Evolutionary conservation across 1,139 yeast genomes (phyloP).

Genomic region (Yamadazyma atlantica): DNA sequence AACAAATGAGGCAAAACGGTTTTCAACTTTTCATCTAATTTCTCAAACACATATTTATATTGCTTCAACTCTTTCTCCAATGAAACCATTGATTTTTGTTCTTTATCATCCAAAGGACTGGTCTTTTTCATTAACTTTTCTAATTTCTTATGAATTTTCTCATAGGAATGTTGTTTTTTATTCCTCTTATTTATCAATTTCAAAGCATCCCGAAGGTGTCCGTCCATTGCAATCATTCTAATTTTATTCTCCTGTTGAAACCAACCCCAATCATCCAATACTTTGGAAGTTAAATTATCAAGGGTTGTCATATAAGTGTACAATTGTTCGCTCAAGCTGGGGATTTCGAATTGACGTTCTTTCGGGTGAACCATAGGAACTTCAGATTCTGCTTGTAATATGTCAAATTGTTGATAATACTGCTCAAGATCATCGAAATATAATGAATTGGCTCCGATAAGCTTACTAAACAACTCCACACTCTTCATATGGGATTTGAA

Average conservation of each 20-base stretch:
- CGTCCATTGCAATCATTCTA: conserved; percentile 40
- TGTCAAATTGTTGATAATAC: conserved; percentile 37
- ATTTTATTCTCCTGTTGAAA: conserved; percentile 29
- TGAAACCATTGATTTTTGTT: conserved; percentile 29
- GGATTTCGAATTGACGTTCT: conserved; percentile 29
- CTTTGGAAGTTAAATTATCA: conserved; percentile 28
- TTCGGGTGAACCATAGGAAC: conserved; percentile 40
- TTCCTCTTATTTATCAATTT: conserved; percentile 46
- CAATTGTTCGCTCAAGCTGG: conserved; percentile 32
- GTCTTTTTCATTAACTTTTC: conserved; percentile 44
- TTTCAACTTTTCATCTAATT: conserved; percentile 40
- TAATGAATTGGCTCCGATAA: conserved; percentile 42
- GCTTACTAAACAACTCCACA: conserved; percentile 28
- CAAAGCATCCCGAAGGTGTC: conserved; percentile 34
- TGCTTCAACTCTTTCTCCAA: conserved; percentile 30
- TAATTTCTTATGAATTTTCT: conserved; percentile 36
- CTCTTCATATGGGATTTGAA: conserved; percentile 34
- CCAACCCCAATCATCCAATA: conserved; percentile 32
- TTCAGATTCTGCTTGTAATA: conserved; percentile 29
- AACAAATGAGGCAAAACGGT: conserved; percentile 47
- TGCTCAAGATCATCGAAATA: conserved; percentile 45
- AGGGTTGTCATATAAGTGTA: conserved; percentile 29
- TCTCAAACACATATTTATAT: conserved; percentile 30
- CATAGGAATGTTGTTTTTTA: conserved; percentile 42
- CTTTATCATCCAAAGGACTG: conserved; percentile 38